phyloP scores from a whole-genome alignment of 805 yeast species.

The Komagataella mondaviorum region DNA sequence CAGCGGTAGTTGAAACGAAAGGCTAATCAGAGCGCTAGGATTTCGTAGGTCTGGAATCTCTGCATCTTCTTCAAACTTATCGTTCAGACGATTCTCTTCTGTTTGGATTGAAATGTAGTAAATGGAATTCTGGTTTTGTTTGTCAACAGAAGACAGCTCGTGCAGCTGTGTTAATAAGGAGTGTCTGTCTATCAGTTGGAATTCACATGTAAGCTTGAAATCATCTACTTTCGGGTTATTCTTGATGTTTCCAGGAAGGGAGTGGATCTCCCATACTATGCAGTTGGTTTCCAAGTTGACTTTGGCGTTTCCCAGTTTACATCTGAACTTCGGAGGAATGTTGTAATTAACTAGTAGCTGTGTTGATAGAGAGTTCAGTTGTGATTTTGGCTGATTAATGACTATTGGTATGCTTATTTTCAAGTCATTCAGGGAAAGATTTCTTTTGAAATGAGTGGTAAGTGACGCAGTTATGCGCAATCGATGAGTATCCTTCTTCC shows the following conservation, averaged over 20 bases:
- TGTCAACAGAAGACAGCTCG: conserved; percentile 11
- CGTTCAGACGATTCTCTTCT: conserved; percentile 6
- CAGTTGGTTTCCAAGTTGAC: conserved; percentile 60
- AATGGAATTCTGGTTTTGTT: conserved; percentile 19
- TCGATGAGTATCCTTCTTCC: conserved; percentile 28
- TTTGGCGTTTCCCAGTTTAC: conserved; percentile 58
- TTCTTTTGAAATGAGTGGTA: conserved; percentile 49
- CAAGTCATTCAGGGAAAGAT: conserved; percentile 46
- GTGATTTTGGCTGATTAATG: conserved; percentile 6
- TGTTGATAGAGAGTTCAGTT: background rate
- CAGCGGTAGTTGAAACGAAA: conserved; percentile 53
- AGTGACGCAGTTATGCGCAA: conserved; percentile 39
- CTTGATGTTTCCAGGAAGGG: conserved; percentile 38
- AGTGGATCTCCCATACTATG: conserved; percentile 59
- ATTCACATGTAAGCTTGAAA: conserved; percentile 17
- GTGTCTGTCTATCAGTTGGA: conserved; percentile 12
- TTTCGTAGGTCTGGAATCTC: background rate
- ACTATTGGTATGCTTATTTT: conserved; percentile 49
- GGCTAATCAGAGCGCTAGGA: conserved; percentile 20
- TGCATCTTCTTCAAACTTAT: background rate
- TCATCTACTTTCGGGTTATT: conserved; percentile 10
- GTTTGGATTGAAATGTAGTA: conserved; percentile 15
- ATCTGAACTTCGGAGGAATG: conserved; percentile 49
- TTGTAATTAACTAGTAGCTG: conserved; percentile 23
- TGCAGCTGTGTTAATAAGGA: conserved; percentile 7